Evolutionary conservation across 148 eudicot species (phyloP).

Genomic region (Camellia japonica): DNA sequence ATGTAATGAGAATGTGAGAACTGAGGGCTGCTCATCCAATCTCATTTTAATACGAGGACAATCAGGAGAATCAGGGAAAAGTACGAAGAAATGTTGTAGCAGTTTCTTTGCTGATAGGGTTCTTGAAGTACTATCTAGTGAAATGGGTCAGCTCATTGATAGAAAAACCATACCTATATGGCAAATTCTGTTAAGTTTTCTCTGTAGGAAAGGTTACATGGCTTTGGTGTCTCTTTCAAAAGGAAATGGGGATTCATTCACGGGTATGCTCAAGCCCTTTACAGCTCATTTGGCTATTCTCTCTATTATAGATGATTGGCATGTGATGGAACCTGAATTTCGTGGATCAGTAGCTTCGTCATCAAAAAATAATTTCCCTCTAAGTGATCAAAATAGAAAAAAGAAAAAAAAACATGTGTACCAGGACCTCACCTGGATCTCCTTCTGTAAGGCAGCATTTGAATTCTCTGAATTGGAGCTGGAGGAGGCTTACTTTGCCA

Average conservation of each 20-base stretch:
- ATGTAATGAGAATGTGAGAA: conserved; percentile 19
- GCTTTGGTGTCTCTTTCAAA: conserved; percentile 56
- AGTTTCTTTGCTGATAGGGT: conserved; percentile 61
- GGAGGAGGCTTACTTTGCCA: conserved; percentile 58
- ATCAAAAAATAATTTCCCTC: conserved; percentile 19
- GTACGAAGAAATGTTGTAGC: conserved; percentile 24
- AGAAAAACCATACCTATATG: conserved; percentile 53
- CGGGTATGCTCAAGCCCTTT: conserved; percentile 70
- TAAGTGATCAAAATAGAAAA: conserved; percentile 44
- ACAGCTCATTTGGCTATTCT: conserved; percentile 61
- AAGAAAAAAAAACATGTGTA: conserved; percentile 43
- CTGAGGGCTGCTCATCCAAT: conserved; percentile 23
- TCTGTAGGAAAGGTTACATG: conserved; percentile 52
- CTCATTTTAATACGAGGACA: conserved; percentile 45
- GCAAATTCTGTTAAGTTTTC: conserved; percentile 77
- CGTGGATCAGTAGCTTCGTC: conserved; percentile 24
- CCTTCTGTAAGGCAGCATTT: conserved; percentile 64
- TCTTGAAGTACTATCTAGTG: conserved; percentile 53
- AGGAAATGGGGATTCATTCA: conserved; percentile 41
- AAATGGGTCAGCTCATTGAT: conserved; percentile 26
- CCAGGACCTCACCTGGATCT: conserved; percentile 66
- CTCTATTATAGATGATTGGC: conserved; percentile 26
- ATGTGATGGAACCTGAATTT: conserved; percentile 17
- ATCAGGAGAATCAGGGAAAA: conserved; percentile 33
- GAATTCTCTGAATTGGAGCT: conserved; percentile 52